Conservation (phyloP, 768 basidiomycete genomes). For the Tephrocybe sp. region DNA sequence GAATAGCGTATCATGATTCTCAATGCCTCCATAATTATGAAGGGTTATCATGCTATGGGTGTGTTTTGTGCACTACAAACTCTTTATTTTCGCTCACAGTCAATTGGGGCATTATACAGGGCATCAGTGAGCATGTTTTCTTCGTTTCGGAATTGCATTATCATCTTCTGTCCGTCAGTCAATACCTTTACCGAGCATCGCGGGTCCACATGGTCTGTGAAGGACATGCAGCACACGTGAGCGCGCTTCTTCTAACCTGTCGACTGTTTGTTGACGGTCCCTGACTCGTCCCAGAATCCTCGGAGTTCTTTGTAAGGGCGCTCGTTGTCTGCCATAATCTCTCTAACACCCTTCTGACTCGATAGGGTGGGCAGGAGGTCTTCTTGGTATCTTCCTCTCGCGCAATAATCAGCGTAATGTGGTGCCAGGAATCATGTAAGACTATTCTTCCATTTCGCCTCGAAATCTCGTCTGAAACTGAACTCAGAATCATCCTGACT, state of each 20-base stretch:
- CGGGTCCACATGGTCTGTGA: slow-evolving; percentile 77
- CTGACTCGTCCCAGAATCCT: slow-evolving; percentile 47
- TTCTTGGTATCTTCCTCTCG: slow-evolving; percentile 81
- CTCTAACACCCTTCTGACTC: slow-evolving; percentile 6
- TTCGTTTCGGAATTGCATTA: background rate
- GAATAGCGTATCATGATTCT: background rate
- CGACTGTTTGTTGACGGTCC: background rate
- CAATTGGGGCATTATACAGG: slow-evolving; percentile 30
- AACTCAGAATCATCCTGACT: slow-evolving; percentile 68
- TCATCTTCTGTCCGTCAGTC: slow-evolving; percentile 36
- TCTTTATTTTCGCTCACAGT: background rate
- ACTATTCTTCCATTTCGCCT: background rate
- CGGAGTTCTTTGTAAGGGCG: slow-evolving; percentile 62
- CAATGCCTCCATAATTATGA: background rate
- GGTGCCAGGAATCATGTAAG: slow-evolving; percentile 79
- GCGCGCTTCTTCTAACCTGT: slow-evolving; percentile 25
- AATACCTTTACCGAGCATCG: slow-evolving; percentile 95
- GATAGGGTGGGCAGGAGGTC: slow-evolving; percentile 88
- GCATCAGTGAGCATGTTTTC: slow-evolving; percentile 45
- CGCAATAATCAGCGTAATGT: slow-evolving; percentile 81
- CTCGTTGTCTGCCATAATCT: background rate
- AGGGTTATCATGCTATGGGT: slow-evolving; percentile 56
- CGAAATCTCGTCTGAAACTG: background rate
- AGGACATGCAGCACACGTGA: slow-evolving; percentile 94
- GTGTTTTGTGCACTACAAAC: slow-evolving; percentile 14